A percentile compares a stretch with the other conserved stretches of the same genome.
Evolutionary conservation across 495 filamentous ascomycete species (phyloP).

Genomic region (Podospora didyma): DNA sequence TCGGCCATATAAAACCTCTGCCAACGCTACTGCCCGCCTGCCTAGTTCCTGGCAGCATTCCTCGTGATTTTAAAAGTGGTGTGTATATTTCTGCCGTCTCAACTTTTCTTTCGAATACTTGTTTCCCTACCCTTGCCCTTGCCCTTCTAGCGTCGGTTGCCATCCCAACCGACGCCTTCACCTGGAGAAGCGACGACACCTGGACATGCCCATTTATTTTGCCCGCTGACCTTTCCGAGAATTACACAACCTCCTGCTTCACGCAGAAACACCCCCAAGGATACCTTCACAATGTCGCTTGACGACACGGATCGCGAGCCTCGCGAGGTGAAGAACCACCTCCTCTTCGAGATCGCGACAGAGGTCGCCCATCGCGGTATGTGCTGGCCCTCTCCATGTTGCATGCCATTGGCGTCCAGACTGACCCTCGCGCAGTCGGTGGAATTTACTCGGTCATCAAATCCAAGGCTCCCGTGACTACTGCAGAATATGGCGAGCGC

Average conservation of each 20-base stretch:
- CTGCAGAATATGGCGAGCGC: slow-evolving; percentile 94
- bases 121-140: background rate
- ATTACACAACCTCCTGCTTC: background rate
- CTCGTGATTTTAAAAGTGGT: background rate
- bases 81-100: background rate
- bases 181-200: background rate
- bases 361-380: slow-evolving; percentile 94
- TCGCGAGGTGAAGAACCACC: slow-evolving; percentile 48
- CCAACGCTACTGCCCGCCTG: background rate
- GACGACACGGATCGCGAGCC: slow-evolving; percentile 33
- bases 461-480: slow-evolving; percentile 96
- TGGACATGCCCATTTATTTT: background rate
- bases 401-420: slow-evolving; percentile 2
- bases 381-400: slow-evolving; percentile 14
- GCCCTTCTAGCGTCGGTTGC: background rate
- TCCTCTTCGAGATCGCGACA: slow-evolving; percentile 90
- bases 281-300: slow-evolving; percentile 22
- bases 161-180: background rate
- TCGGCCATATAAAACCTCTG: slow-evolving; percentile 13
- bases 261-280: background rate
- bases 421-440: slow-evolving; percentile 59
- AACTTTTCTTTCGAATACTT: background rate
- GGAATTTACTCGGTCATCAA: slow-evolving; percentile 99
- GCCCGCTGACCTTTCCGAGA: slow-evolving; percentile 1
- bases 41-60: slow-evolving; percentile 10